Conservation (phyloP, 2,329 filamentous ascomycete species). For the Zasmidium angulare region DNA sequence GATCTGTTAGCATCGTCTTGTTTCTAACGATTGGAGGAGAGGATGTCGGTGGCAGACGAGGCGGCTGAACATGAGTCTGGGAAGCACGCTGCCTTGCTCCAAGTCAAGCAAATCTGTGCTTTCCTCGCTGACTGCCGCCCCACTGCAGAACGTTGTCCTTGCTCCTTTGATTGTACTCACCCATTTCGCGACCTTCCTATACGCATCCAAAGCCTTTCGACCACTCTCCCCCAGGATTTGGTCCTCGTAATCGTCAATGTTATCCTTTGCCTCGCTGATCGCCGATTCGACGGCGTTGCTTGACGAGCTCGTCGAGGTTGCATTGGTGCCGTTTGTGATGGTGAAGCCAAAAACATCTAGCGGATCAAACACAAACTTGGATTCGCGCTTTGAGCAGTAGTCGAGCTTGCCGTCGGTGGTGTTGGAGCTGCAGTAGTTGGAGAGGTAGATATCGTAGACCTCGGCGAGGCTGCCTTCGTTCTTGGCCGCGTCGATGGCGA, state of each 20-base stretch:
- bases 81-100: too few relatives aligned
- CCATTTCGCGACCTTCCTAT: slow-evolving; percentile 65
- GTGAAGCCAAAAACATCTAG: slow-evolving; percentile 67
- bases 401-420: slow-evolving; percentile 47
- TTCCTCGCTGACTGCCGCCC: too few relatives aligned
- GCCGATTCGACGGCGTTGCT: slow-evolving; percentile 34
- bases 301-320: slow-evolving; percentile 14
- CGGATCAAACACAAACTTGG: slow-evolving; percentile 74
- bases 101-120: neutral
- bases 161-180: neutral
- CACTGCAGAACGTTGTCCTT: neutral
- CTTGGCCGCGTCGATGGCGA: slow-evolving; percentile 40
- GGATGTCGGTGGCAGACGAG: neutral
- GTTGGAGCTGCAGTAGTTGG: slow-evolving; percentile 76
- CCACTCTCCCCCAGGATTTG: slow-evolving; percentile 64
- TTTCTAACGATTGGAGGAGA: neutral
- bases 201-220: slow-evolving; percentile 66
- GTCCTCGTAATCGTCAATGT: slow-evolving; percentile 34
- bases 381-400: slow-evolving; percentile 68
- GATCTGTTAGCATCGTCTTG: neutral
- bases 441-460: slow-evolving; percentile 78
- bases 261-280: slow-evolving; percentile 53
- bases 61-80: too few relatives aligned
- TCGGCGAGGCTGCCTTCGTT: slow-evolving; percentile 59
- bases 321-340: slow-evolving; percentile 43